Evolutionary conservation across 495 filamentous ascomycete species (phyloP), one percentile per base, ranked within the genome.

Genomic region (Daldinia childiae): DNA sequence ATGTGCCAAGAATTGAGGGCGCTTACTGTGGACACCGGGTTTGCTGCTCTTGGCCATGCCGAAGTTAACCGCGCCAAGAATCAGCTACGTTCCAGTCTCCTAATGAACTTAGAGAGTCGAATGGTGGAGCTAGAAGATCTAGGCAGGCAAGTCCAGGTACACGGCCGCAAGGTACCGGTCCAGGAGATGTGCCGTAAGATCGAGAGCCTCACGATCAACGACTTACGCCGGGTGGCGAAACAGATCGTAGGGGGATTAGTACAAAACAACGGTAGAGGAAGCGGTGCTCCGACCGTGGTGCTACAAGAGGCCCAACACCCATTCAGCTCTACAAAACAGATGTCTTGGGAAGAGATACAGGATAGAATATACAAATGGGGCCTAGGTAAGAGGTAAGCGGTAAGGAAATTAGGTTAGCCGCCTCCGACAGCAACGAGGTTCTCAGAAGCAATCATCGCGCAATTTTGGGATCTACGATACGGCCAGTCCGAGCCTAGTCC

Each of bases 81-180:
- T 77, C 96, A 98, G 83, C 89, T 99, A 36, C 87, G 93, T 38
- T 93, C 90, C 12, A 92, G 90, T 43, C 83, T 99, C 26, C 87
- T 99, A 41, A 98, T 99, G 96, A 99, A 99, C 81, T 87, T 99
- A 0, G 95, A 99, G 83, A 92, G 89, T 65, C 88, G 96, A 45
- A 98, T 98, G 95, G 93, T 98, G 12, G 96, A 98, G 80, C 83
- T 99, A n/a, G 95, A 99, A 83, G 95, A 99, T 80, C 85, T 99
- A 6, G 95, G 96, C 39, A 85, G 95, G 65, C 95, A 98, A 80
- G 93, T 99, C 8, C 96, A 98, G 80, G 93, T 97, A 12, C 93
- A 98, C 77, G 95, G 94, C 9, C 86, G 90, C 57, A 97, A 98
- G 81, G 88, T 98, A 43, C 89, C 93, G 0, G 93, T 97, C 6